Evolutionary conservation across 495 filamentous ascomycete species (phyloP), one percentile per base, ranked within the genome.

Genomic region (Aspergillus leporis): DNA sequence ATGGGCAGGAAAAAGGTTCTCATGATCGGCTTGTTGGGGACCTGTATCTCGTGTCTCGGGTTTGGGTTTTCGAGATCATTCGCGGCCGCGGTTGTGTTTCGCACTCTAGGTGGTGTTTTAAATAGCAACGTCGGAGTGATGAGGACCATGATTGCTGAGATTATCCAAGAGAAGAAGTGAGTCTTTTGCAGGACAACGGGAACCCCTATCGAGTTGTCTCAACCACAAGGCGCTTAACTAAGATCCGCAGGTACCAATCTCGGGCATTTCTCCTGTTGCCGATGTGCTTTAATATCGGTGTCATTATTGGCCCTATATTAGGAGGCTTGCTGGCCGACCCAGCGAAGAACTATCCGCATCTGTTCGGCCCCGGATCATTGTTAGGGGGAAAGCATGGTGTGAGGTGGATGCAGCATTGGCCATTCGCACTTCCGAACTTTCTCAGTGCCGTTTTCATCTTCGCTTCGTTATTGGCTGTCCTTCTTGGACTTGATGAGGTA

Each of bases 41-140:
- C 90, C 1, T 83, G 83, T 59, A 69, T 92, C 32, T 90, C 87
- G 0, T 85, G 83, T 60, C 38, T 93, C 12, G 91, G 91, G 1
- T 96, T 93, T 66, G 91, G 90, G 8, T 93, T 96, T 67, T 87
- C 87, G 3, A 81, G 77, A 18, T 82, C 77, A 8, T 93, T 93
- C 64, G 75, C 73, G 50, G 78, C 83, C 38, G 91, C 90, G 4
- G 73, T 89, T 38, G 60, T 87, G 25, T 96, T 91, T 66, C 76
- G 91, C 22, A 85, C 78, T 22, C 54, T 93, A n/a, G 90, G 89
- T 8, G 91, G 91, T 3, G 78, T 83, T 10, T 74, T 91, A 61
- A 94, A 96, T 71, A 90, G 90, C 7, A 94, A 92, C 62, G 82
- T 92, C 14, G 90, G 89, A 4, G 90, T 93, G 5, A 85, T 92